A percentile compares a stretch with the other conserved stretches of the same genome.
Conservation (phyloP, 805 yeast species). For the Pichia paraexigua region DNA sequence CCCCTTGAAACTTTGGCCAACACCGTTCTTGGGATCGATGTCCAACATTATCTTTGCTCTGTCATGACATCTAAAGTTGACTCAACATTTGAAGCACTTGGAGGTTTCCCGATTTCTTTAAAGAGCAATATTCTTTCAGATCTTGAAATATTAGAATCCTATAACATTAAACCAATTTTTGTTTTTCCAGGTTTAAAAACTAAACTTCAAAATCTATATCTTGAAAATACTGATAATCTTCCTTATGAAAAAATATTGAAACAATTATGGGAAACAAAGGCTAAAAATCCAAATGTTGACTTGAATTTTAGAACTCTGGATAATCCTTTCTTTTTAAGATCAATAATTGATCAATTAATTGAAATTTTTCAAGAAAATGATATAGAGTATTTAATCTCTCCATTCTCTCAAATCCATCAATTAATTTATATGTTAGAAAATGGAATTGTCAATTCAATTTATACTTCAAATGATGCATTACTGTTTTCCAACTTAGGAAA, state of each 20-base stretch:
- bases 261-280: conserved; percentile 35
- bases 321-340: conserved; percentile 41
- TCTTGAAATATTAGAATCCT: conserved; percentile 36
- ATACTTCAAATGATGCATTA: conserved; percentile 77
- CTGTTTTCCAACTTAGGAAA: conserved; percentile 53
- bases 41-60: background rate
- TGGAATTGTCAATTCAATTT: conserved; percentile 60
- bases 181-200: conserved; percentile 64
- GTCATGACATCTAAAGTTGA: background rate
- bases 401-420: conserved; percentile 75
- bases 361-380: conserved; percentile 45
- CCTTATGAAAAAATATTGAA: conserved; percentile 37
- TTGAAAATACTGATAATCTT: conserved; percentile 20
- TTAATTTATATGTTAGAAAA: conserved; percentile 58
- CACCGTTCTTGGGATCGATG: background rate
- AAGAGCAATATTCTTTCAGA: background rate
- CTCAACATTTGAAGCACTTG: background rate
- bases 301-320: conserved; percentile 26
- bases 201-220: conserved; percentile 23
- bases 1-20: background rate
- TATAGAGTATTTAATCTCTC: conserved; percentile 69
- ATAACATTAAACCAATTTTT: conserved; percentile 68
- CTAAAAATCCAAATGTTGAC: background rate
- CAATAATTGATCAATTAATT: conserved; percentile 49
- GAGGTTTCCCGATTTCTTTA: background rate